Evolutionary conservation across 352 stramenopile species (phyloP).

Genomic region (Phytophthora fragariaefolia): DNA sequence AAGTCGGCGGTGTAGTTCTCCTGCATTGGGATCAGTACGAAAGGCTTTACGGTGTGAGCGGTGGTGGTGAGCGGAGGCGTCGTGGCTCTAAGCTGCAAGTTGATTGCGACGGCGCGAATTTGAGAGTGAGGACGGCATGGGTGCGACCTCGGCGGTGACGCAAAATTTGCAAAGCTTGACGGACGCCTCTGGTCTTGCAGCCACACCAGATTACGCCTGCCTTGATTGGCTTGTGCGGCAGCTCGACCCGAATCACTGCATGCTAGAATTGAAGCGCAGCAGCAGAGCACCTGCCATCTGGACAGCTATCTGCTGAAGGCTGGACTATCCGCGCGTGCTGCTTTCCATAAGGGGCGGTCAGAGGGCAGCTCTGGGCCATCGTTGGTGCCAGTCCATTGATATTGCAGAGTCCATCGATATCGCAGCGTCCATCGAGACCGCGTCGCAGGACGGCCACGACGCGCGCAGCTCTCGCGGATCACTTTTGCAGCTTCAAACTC

Average conservation of each 20-base stretch:
- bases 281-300: conserved; percentile 23
- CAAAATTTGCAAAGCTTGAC: conserved; percentile 23
- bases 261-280: conserved; percentile 10
- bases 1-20: neutral
- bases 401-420: too few species aligned
- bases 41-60: conserved; percentile 19
- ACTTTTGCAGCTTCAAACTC: neutral
- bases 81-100: neutral
- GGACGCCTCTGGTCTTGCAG: conserved; percentile 9
- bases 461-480: too few species aligned
- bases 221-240: conserved; percentile 13
- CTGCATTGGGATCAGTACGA: conserved; percentile 12
- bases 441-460: too few species aligned
- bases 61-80: conserved; percentile 20
- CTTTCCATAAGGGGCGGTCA: too few species aligned
- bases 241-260: conserved; percentile 6
- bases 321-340: too few species aligned
- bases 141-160: neutral
- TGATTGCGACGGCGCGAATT: conserved; percentile 17
- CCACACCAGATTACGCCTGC: conserved; percentile 22
- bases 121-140: conserved; percentile 16
- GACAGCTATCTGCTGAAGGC: conserved; percentile 15
- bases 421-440: too few species aligned
- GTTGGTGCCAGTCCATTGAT: too few species aligned
- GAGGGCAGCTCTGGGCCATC: too few species aligned